Conservation (phyloP, 1,284 basidiomycete species). For the Coniferiporia sulphurascens region DNA sequence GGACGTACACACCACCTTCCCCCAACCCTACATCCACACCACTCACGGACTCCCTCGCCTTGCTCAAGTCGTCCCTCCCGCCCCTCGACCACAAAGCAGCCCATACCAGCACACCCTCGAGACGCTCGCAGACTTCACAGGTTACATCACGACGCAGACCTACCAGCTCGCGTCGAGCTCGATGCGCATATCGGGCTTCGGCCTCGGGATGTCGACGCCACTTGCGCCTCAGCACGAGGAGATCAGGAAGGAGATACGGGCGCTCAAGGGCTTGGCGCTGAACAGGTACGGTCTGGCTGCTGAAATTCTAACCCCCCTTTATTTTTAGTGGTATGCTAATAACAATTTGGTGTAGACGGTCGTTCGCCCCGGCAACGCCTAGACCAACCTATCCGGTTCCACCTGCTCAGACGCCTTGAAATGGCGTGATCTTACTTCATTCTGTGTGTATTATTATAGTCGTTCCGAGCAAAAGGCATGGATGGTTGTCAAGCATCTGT, state of each 20-base stretch:
- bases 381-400: neutral
- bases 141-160: conserved; percentile 60
- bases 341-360: conserved; percentile 1
- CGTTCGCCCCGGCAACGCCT: conserved; percentile 8
- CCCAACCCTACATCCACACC: conserved; percentile 35
- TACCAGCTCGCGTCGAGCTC: conserved; percentile 39
- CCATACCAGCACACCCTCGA: conserved; percentile 51
- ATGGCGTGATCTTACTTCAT: neutral
- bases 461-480: neutral
- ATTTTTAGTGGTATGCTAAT: conserved; percentile 17
- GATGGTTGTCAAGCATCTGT: too few species aligned
- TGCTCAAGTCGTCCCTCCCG: conserved; percentile 44
- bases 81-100: conserved; percentile 21
- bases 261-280: conserved; percentile 62
- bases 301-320: neutral
- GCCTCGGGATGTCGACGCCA: conserved; percentile 25
- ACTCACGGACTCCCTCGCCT: conserved; percentile 40
- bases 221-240: conserved; percentile 52
- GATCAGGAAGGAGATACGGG: conserved; percentile 56
- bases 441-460: neutral
- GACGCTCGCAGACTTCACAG: conserved; percentile 57
- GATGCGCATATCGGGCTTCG: conserved; percentile 25
- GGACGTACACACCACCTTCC: conserved; percentile 46
- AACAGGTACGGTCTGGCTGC: conserved; percentile 39
- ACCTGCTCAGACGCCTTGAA: neutral